Conservation (phyloP, 225 moss, liverwort and hornwort genomes). For the Ulota crispa region DNA sequence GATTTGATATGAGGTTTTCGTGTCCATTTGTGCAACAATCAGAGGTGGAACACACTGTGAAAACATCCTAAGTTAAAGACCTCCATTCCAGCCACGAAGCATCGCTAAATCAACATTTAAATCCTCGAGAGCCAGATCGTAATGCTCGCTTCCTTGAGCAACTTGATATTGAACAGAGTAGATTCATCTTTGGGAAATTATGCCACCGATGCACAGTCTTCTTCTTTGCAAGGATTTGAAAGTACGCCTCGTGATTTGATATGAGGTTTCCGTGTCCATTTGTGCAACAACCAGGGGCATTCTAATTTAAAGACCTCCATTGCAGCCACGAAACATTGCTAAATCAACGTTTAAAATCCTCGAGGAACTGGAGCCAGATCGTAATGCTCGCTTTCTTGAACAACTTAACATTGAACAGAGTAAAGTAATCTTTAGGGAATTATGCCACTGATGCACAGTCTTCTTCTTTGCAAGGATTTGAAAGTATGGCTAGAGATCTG, state of each 20-base stretch:
- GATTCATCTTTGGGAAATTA: background rate
- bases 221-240: slow-evolving; percentile 1
- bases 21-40: background rate
- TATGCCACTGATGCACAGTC: background rate
- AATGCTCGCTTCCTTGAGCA: accelerated
- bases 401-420: background rate
- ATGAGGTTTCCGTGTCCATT: background rate
- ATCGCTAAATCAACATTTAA: background rate
- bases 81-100: background rate
- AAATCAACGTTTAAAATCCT: background rate
- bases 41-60: background rate
- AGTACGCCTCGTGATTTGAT: background rate
- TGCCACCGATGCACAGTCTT: background rate
- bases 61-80: background rate
- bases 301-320: background rate
- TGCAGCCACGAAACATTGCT: background rate
- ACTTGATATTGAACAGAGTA: background rate
- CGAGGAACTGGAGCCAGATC: accelerated
- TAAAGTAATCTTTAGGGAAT: background rate
- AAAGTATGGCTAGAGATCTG: background rate
- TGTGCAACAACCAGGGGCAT: background rate
- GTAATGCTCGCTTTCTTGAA: accelerated
- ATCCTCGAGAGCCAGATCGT: background rate
- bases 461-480: background rate
- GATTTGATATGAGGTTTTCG: background rate